phyloP scores from a whole-genome alignment of 805 yeast species.

The Wickerhamomyces xylosicus region DNA sequence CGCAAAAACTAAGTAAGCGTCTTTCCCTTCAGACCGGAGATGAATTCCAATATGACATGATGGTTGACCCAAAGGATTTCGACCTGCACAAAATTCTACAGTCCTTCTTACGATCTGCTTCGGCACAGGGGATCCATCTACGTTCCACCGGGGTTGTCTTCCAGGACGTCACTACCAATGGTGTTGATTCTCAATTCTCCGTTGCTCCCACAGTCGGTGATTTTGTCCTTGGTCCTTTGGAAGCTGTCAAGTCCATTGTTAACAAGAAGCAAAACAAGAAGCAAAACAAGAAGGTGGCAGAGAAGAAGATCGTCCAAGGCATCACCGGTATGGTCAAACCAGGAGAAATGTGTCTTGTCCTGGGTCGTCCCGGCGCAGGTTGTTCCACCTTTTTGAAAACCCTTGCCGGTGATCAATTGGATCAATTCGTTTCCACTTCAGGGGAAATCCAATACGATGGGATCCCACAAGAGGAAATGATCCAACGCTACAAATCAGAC shows the following conservation, averaged over 20 bases:
- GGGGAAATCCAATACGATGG: slow-evolving; percentile 58
- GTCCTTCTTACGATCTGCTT: slow-evolving; percentile 25
- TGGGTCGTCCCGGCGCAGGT: slow-evolving; percentile 76
- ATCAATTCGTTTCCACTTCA: slow-evolving; percentile 29
- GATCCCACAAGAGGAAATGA: slow-evolving; percentile 45
- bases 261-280: slow-evolving; percentile 8
- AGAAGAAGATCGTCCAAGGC: slow-evolving; percentile 19
- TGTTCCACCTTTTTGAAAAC: slow-evolving; percentile 63
- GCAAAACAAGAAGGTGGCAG: slow-evolving; percentile 1
- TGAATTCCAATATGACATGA: neutral
- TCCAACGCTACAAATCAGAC: slow-evolving; percentile 43
- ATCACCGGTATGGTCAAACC: slow-evolving; percentile 31
- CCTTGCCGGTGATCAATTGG: slow-evolving; percentile 46
- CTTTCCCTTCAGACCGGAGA: neutral
- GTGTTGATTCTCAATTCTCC: slow-evolving; percentile 7
- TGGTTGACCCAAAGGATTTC: slow-evolving; percentile 28
- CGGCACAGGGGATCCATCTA: slow-evolving; percentile 35
- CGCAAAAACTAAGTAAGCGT: neutral
- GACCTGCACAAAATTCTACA: slow-evolving; percentile 27
- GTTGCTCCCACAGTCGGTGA: slow-evolving; percentile 7
- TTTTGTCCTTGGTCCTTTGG: slow-evolving; percentile 1
- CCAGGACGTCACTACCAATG: slow-evolving; percentile 4
- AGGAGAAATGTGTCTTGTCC: slow-evolving; percentile 61
- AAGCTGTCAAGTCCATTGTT: slow-evolving; percentile 2
- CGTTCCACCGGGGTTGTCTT: slow-evolving; percentile 31